A percentile compares a stretch with the other conserved stretches of the same genome.
Conservation (phyloP, 805 yeast genomes). For the Sugiyamaella boreocaroliniensis region DNA sequence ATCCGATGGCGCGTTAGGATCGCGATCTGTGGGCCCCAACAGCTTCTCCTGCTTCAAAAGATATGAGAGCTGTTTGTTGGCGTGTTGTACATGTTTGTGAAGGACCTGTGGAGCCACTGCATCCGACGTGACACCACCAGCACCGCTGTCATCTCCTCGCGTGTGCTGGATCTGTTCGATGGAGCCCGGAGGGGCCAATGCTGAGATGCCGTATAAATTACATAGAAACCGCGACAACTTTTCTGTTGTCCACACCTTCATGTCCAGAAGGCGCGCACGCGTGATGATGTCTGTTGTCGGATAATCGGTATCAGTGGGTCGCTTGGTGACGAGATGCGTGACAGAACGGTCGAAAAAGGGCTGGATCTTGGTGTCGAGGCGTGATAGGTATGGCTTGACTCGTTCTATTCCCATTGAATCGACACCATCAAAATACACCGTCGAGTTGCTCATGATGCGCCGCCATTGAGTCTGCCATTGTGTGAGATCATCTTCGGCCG, state of each 20-base stretch:
- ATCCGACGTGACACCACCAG: not conserved
- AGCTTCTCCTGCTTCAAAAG: conserved; percentile 77
- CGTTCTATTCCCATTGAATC: conserved; percentile 28
- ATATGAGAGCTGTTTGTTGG: conserved; percentile 43
- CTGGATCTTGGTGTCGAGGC: conserved; percentile 40
- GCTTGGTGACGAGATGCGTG: conserved; percentile 72
- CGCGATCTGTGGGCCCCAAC: conserved; percentile 83
- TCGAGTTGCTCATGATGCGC: conserved; percentile 50
- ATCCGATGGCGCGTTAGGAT: conserved; percentile 75
- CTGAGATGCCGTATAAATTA: conserved; percentile 31
- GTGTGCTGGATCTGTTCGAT: not conserved
- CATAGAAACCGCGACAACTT: conserved; percentile 75
- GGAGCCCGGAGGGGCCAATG: conserved; percentile 2
- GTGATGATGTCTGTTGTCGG: conserved; percentile 53
- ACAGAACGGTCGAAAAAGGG: conserved; percentile 54
- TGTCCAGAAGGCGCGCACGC: conserved; percentile 46
- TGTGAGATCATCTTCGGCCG: conserved; percentile 9
- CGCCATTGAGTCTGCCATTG: conserved; percentile 63
- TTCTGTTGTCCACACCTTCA: conserved; percentile 84
- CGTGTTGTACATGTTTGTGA: conserved; percentile 3
- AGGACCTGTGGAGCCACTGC: conserved; percentile 1
- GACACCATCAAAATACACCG: conserved; percentile 53
- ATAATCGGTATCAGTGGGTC: conserved; percentile 43
- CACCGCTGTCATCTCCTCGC: not conserved
- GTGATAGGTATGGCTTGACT: conserved; percentile 23